These are phyloP conservation scores for Persicaria tinctoria DNA, from an alignment of 148 eudicot species.

Conservation along the genomic window DNA sequence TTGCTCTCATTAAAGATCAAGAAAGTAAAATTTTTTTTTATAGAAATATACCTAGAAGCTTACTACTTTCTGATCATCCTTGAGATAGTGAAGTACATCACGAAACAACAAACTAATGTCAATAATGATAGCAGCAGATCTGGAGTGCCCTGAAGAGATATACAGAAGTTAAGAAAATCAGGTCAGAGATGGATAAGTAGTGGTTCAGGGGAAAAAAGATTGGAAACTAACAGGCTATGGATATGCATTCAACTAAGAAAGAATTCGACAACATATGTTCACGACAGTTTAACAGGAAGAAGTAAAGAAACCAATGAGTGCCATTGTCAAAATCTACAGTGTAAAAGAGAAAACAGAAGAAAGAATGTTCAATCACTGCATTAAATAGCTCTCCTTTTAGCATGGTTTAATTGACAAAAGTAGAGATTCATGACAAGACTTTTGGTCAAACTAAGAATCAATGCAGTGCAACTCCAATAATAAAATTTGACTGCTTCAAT, in stretches of 20 bases:
- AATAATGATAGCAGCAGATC: conserved; percentile 58
- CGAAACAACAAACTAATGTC: conserved; percentile 35
- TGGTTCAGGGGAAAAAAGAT: neutral
- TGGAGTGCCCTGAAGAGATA: conserved; percentile 53
- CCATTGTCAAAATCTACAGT: too few species aligned
- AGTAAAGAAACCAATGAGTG: neutral
- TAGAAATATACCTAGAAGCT: conserved; percentile 27
- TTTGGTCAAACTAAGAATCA: too few species aligned
- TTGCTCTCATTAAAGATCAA: neutral
- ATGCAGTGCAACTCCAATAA: too few species aligned
- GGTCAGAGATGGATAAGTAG: neutral
- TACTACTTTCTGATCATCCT: conserved; percentile 20
- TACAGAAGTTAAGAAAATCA: neutral
- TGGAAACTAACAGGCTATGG: neutral
- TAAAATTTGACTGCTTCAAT: neutral
- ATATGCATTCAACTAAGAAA: neutral
- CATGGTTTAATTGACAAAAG: neutral
- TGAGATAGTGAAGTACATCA: conserved; percentile 29
- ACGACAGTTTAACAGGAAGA: neutral
- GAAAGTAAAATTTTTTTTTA: neutral
- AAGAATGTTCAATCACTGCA: too few species aligned
- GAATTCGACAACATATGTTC: neutral
- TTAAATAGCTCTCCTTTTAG: too few species aligned
- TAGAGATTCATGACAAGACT: too few species aligned
- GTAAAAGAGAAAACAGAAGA: too few species aligned